Percentiles rank a stretch among this genome's conserved stretches.
These are phyloP conservation scores for Beauveria scarabaeidicola DNA, from an alignment of 2,329 filamentous ascomycete genomes.

Conservation along the genomic window DNA sequence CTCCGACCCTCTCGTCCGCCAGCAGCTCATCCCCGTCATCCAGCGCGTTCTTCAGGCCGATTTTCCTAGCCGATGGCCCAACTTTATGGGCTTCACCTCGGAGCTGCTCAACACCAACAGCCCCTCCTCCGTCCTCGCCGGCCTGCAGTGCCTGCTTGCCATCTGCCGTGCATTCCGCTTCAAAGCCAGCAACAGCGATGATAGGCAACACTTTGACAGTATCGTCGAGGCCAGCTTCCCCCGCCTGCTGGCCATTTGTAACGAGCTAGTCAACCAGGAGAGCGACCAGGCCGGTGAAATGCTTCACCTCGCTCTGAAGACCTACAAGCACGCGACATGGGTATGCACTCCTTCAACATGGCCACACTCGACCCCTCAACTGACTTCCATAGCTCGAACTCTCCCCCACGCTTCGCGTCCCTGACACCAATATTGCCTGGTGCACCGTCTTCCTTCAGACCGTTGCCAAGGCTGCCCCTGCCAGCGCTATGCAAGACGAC, in stretches of 20 bases:
- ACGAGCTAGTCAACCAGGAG: slow-evolving; percentile 79
- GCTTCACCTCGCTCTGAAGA: slow-evolving; percentile 88
- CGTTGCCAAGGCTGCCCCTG: slow-evolving; percentile 75
- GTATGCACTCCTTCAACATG: slow-evolving; percentile 34
- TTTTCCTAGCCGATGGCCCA: slow-evolving; percentile 89
- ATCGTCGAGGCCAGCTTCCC: slow-evolving; percentile 91
- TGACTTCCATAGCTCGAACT: slow-evolving; percentile 66
- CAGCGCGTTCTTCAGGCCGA: slow-evolving; percentile 95
- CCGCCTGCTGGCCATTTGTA: slow-evolving; percentile 76
- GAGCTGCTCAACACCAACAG: slow-evolving; percentile 83
- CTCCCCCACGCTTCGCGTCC: slow-evolving; percentile 65
- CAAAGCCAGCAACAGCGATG: slow-evolving; percentile 70
- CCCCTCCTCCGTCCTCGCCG: slow-evolving; percentile 79
- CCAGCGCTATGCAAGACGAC: slow-evolving; percentile 74
- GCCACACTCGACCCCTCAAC: background rate
- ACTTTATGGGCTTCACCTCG: slow-evolving; percentile 86
- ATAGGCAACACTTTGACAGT: slow-evolving; percentile 79
- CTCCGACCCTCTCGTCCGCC: slow-evolving; percentile 71
- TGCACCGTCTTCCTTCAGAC: slow-evolving; percentile 90
- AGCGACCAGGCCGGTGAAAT: slow-evolving; percentile 95
- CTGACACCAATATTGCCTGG: slow-evolving; percentile 84
- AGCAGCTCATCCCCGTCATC: slow-evolving; percentile 87
- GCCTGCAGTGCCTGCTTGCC: slow-evolving; percentile 85
- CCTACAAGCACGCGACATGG: slow-evolving; percentile 97
- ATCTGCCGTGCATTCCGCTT: slow-evolving; percentile 95